Percentiles rank a stretch among this genome's conserved stretches.
Evolutionary conservation across 2,329 filamentous ascomycete genomes (phyloP).

Genomic region (Aspergillus fumigatus): DNA sequence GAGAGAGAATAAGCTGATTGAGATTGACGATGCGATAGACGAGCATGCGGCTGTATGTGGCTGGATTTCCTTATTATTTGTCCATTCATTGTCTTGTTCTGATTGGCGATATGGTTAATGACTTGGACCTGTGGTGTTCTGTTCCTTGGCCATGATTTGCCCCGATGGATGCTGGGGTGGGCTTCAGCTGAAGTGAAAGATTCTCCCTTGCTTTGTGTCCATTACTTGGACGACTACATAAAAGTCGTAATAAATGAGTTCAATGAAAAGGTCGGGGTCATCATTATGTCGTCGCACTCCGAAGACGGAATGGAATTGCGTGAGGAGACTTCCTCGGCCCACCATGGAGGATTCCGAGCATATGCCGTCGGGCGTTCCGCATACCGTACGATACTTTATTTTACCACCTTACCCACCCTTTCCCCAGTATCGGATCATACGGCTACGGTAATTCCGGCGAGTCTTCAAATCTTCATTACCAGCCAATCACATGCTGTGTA

Average conservation of each 20-base stretch:
- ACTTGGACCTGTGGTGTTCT: neutral
- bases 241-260: neutral
- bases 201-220: neutral
- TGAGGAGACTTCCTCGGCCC: neutral
- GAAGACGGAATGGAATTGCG: too few species aligned
- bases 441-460: neutral
- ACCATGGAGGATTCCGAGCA: neutral
- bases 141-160: neutral
- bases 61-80: neutral
- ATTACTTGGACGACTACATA: neutral
- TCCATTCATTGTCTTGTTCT: neutral
- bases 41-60: neutral
- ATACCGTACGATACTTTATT: neutral
- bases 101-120: neutral
- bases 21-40: neutral
- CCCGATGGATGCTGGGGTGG: neutral
- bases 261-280: neutral
- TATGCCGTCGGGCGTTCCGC: neutral
- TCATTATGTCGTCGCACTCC: neutral
- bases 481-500: neutral
- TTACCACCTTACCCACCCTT: neutral
- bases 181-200: neutral
- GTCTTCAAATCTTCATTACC: neutral
- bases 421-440: neutral
- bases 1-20: neutral